Evolutionary conservation across 2,329 filamentous ascomycete genomes (phyloP).

Genomic region (Fonsecaea monophora): DNA sequence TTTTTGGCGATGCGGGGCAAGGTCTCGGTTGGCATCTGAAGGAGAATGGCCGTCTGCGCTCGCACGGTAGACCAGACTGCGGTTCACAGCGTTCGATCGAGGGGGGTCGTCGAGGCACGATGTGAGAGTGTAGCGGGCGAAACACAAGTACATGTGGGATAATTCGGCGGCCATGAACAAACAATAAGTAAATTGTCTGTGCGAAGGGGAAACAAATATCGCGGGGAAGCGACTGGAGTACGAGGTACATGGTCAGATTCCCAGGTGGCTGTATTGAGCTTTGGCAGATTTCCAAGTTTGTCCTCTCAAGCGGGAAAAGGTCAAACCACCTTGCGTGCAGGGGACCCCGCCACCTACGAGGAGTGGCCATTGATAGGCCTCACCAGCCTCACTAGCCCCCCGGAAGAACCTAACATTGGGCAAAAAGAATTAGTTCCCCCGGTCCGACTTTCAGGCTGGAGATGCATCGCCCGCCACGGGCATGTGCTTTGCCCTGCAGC

Average conservation of each 20-base stretch:
- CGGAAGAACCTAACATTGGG: not conserved
- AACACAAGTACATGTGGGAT: not conserved
- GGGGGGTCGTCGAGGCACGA: not conserved
- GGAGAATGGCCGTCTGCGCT: constrained; percentile 1
- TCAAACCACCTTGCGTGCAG: not conserved
- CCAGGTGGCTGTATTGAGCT: not conserved
- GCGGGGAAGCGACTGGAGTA: not conserved
- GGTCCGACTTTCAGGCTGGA: constrained; percentile 6
- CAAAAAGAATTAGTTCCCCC: constrained; percentile 1
- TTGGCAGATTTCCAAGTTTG: not conserved
- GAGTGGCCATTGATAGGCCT: not conserved
- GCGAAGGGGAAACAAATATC: not conserved
- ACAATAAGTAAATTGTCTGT: not conserved
- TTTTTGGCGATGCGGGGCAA: constrained; percentile 12
- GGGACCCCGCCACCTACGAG: not conserved
- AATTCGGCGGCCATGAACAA: not conserved
- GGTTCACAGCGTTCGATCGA: not conserved
- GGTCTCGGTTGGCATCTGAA: constrained; percentile 2
- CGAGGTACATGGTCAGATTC: not conserved
- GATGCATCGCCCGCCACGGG: constrained; percentile 17
- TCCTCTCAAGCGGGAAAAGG: not conserved
- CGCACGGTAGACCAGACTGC: not conserved
- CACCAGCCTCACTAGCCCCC: constrained; percentile 3
- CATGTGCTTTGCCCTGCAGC: not conserved
- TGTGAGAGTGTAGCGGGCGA: not conserved